Conservation (phyloP, 495 filamentous ascomycete genomes). For the Halenospora varia region DNA sequence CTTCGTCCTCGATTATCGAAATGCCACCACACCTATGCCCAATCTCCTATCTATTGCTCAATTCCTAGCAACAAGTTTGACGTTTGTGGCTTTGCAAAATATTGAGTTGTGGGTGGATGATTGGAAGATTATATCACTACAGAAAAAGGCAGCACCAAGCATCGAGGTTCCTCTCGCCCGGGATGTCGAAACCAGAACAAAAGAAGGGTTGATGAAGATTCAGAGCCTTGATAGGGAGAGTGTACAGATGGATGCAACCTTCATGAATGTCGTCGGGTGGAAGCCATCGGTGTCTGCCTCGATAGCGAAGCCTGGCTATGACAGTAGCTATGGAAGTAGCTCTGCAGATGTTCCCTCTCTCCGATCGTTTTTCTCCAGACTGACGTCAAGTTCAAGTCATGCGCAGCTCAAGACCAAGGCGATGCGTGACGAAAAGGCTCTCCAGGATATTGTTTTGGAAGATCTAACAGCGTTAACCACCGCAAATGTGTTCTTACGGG, state of each 20-base stretch:
- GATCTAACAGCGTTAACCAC: slow-evolving; percentile 62
- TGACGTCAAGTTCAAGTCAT: slow-evolving; percentile 47
- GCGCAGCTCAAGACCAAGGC: slow-evolving; percentile 37
- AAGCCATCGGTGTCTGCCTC: slow-evolving; percentile 50
- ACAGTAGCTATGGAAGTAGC: slow-evolving; percentile 18
- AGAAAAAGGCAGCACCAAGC: slow-evolving; percentile 80
- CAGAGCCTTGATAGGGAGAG: slow-evolving; percentile 67
- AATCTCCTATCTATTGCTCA: slow-evolving; percentile 79
- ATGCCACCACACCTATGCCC: slow-evolving; percentile 77
- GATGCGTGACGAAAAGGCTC: slow-evolving; percentile 46
- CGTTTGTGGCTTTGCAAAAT: slow-evolving; percentile 82
- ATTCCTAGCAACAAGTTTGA: slow-evolving; percentile 92
- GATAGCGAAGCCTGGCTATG: slow-evolving; percentile 19
- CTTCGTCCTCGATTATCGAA: slow-evolving; percentile 91
- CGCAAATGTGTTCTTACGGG: slow-evolving; percentile 80
- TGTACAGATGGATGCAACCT: slow-evolving; percentile 85
- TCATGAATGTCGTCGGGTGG: slow-evolving; percentile 88
- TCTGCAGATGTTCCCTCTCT: slow-evolving; percentile 51
- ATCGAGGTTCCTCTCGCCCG: slow-evolving; percentile 67
- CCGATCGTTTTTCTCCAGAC: slow-evolving; percentile 74
- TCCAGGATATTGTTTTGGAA: slow-evolving; percentile 54
- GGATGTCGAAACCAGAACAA: slow-evolving; percentile 75
- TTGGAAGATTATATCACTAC: slow-evolving; percentile 68
- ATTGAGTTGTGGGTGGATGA: slow-evolving; percentile 93
- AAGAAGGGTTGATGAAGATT: slow-evolving; percentile 82